phyloP scores from a whole-genome alignment of 129 eudicot species.

The Scalesia atractyloides region DNA sequence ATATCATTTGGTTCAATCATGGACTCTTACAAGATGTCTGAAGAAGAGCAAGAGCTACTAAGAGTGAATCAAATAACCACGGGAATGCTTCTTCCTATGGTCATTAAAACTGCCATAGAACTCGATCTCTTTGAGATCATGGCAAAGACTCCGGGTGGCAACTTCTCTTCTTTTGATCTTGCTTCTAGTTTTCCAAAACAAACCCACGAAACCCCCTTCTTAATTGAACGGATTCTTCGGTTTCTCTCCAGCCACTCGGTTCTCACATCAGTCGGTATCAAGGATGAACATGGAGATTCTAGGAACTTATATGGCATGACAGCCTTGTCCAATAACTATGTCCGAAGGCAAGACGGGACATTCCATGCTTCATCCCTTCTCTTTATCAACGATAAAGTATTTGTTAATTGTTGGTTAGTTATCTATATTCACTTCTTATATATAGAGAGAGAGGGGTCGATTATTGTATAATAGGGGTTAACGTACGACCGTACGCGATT shows the following conservation, averaged over 20 bases:
- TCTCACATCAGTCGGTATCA: conserved; percentile 24
- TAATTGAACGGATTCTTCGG: conserved; percentile 50
- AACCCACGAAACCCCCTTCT: conserved; percentile 22
- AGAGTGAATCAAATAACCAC: not conserved
- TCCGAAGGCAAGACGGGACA: no score
- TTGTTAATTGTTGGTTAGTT: no score
- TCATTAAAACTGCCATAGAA: conserved; percentile 29
- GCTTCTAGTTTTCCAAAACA: conserved; percentile 1
- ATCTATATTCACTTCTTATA: no score
- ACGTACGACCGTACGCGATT: no score
- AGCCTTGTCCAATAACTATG: conserved; percentile 16
- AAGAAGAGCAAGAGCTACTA: no score
- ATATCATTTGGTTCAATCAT: no score
- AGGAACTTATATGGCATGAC: conserved; percentile 39
- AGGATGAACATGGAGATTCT: conserved; percentile 20
- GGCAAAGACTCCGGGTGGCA: conserved; percentile 26
- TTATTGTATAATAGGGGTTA: no score
- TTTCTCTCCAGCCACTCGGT: conserved; percentile 42
- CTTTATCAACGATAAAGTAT: not conserved
- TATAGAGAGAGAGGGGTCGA: no score
- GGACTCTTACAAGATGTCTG: no score
- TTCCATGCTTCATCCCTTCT: not conserved
- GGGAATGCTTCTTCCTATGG: conserved; percentile 25
- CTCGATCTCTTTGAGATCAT: conserved; percentile 40
- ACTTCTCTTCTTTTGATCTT: conserved; percentile 32